Conservation (phyloP, 805 yeast species). For the Wickerhamiella azymoides region DNA sequence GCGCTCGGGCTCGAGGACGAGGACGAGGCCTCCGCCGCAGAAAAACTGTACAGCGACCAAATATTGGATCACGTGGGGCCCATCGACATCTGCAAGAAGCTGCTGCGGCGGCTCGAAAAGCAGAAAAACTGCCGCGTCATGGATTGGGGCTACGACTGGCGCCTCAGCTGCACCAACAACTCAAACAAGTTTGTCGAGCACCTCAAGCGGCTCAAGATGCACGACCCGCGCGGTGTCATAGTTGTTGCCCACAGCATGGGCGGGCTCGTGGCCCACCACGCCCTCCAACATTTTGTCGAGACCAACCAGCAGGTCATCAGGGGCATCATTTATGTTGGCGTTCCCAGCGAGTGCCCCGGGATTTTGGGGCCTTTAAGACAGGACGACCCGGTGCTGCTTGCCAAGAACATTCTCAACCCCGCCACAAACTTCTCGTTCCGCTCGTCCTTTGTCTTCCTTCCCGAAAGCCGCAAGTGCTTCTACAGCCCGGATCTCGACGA, state of each 20-base stretch:
- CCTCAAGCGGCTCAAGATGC: conserved; percentile 29
- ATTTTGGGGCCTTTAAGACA: conserved; percentile 73
- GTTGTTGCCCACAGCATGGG: conserved; percentile 93
- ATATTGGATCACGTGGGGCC: conserved; percentile 77
- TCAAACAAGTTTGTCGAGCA: conserved; percentile 39
- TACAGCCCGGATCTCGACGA: conserved; percentile 33
- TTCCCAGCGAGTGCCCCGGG: conserved; percentile 73
- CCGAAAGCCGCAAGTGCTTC: conserved; percentile 61
- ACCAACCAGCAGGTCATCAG: conserved; percentile 47
- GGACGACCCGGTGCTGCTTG: conserved; percentile 67
- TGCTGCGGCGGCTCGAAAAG: conserved; percentile 37
- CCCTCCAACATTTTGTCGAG: conserved; percentile 33
- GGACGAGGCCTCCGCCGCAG: conserved; percentile 41
- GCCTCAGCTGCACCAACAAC: conserved; percentile 49
- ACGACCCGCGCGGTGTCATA: conserved; percentile 40
- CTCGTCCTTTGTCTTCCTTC: conserved; percentile 65
- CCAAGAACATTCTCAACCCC: conserved; percentile 59
- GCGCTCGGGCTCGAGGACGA: conserved; percentile 57
- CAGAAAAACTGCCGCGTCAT: conserved; percentile 44
- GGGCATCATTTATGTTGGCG: conserved; percentile 69
- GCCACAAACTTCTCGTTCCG: conserved; percentile 84
- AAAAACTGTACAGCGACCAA: conserved; percentile 44
- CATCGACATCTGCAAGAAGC: conserved; percentile 51
- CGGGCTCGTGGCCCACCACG: conserved; percentile 72
- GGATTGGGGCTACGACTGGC: conserved; percentile 91